Evolutionary conservation across 768 basidiomycete genomes (phyloP), one percentile per base, ranked within the genome.

Genomic region (Calocybe cyanea): DNA sequence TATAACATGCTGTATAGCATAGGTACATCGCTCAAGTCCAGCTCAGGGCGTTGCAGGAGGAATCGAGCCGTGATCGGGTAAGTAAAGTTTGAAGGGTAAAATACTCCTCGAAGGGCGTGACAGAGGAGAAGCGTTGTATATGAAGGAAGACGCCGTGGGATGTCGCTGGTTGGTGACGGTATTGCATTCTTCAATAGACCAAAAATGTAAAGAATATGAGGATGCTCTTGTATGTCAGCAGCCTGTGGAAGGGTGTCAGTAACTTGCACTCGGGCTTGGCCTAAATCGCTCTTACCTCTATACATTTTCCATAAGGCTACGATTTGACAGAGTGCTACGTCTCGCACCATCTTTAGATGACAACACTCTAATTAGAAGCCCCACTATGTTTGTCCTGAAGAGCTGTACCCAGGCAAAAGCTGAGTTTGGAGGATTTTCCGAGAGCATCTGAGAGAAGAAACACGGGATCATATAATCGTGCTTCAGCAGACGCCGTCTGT

Each of bases 1-100:
- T 92, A 96, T 3, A 97, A 70, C 81, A 95, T 85, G 9, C 72
- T 72, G 57, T 90, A 97, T 4, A 99, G 66, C 83, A 97, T 83
- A 0, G 95, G 95, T 0, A 97, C 89, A 57, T 97, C 94, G 1
- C 67, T 69, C 1, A 69, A 67, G 56, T 97, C 94, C 6, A 97
- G 67, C 44, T 81, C 76, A 0, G 92, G 85, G 1, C 95, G 81
- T 63, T 96, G 93, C 0, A 98, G 76, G 4, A 98, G 77, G 73
- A 96, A 97, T 4, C 87, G 78, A 1, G 89, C 82, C 0, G 85
- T 87, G 13, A 85, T 67, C 0, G 94, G 92, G 59, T 95, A 98
- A 35, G 90, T 82, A 63, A 92, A 89, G 41, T 86, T 83, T 1
- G 88, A 83, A 0, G 95, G 93, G 50, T 90, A 85, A 65, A 92